Evolutionary conservation across 257 asterid species (phyloP).

Genomic region (Hygrophila difformis): DNA sequence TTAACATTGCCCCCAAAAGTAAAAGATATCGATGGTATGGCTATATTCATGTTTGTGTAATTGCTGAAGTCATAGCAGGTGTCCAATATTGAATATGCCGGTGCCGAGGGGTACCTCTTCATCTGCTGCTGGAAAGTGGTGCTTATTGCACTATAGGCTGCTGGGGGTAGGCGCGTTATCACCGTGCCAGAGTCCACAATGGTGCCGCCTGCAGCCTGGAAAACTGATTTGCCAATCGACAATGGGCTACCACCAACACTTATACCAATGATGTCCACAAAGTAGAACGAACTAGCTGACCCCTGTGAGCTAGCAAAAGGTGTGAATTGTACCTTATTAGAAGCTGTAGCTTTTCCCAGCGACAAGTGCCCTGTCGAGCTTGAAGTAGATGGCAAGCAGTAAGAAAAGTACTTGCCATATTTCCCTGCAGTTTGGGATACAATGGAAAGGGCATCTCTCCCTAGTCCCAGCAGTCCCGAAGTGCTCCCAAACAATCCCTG

Average conservation of each 20-base stretch:
- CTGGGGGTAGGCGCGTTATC: slow-evolving; percentile 54
- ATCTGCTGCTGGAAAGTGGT: slow-evolving; percentile 35
- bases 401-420: slow-evolving; percentile 58
- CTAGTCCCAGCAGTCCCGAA: slow-evolving; percentile 70
- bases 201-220: slow-evolving; percentile 45
- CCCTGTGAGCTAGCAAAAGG: slow-evolving; percentile 30
- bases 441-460: slow-evolving; percentile 40
- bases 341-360: slow-evolving; percentile 31
- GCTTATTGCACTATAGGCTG: slow-evolving; percentile 37
- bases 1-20: slow-evolving; percentile 35
- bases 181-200: slow-evolving; percentile 80
- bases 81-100: slow-evolving; percentile 43
- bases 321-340: slow-evolving; percentile 29
- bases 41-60: slow-evolving; percentile 14
- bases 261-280: slow-evolving; percentile 31
- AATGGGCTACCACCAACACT: slow-evolving; percentile 38
- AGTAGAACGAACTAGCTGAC: slow-evolving; percentile 26
- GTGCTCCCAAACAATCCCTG: slow-evolving; percentile 48
- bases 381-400: slow-evolving; percentile 54
- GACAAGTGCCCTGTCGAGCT: slow-evolving; percentile 57
- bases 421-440: slow-evolving; percentile 53
- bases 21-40: slow-evolving; percentile 41
- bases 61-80: slow-evolving; percentile 58
- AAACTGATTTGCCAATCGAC: slow-evolving; percentile 33
- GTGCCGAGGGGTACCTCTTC: slow-evolving; percentile 38